phyloP scores from a whole-genome alignment of 2,329 filamentous ascomycete species.

The Trichoderma sp. region DNA sequence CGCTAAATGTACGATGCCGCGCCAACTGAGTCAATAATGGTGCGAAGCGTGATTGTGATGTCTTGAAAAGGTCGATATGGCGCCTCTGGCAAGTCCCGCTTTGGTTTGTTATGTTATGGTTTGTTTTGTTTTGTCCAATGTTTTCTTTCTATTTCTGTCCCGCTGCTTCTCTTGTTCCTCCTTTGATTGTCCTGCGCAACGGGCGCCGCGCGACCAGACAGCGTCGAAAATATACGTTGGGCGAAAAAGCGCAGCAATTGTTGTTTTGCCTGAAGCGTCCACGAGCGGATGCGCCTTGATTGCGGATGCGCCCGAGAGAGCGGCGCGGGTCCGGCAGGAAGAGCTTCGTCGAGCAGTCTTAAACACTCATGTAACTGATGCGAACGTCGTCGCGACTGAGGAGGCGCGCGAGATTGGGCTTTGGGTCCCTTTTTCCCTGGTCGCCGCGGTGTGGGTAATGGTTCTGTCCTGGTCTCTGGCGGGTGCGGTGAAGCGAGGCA shows the following conservation, averaged over 20 bases:
- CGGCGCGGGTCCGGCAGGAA: slow-evolving; percentile 1
- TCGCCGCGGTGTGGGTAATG: slow-evolving; percentile 12
- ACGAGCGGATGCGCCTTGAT: not conserved
- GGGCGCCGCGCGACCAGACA: not conserved
- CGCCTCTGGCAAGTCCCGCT: not conserved
- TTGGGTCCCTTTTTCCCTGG: not conserved
- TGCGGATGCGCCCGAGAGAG: slow-evolving; percentile 15
- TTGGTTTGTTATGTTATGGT: not conserved
- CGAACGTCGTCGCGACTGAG: slow-evolving; percentile 13
- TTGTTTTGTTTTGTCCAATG: not conserved
- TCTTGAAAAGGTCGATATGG: slow-evolving; percentile 18
- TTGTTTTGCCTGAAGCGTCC: not conserved
- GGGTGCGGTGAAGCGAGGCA: slow-evolving; percentile 19
- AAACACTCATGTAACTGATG: slow-evolving; percentile 7
- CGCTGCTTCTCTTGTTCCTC: not conserved
- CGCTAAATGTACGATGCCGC: slow-evolving; percentile 2
- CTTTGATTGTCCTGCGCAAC: not conserved
- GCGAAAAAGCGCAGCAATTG: not conserved
- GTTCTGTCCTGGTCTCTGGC: not conserved
- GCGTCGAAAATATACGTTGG: not conserved
- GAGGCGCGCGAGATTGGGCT: slow-evolving; percentile 13
- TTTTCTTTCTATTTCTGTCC: not conserved
- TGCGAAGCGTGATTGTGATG: slow-evolving; percentile 14
- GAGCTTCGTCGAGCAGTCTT: not conserved
- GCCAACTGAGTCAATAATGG: slow-evolving; percentile 6